Base-by-base conservation (phyloP, 2,329 filamentous ascomycete species). In the Aspergillus arachidicola region DNA sequence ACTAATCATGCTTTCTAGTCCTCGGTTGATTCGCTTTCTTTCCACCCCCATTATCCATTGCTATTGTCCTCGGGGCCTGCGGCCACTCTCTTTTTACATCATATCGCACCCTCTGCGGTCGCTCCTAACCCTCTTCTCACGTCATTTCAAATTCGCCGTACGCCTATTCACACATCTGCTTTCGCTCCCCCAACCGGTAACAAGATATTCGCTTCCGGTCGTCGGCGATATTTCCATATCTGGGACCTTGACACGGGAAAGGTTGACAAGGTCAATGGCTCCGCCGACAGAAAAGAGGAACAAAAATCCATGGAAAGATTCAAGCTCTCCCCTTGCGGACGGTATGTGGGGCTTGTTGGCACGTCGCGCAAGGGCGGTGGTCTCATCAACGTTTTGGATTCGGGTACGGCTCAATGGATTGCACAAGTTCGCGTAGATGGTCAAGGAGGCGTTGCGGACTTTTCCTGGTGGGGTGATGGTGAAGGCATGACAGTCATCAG, bases 301-400 rank as follows among this genome's bases (percentile, higher is more conserved):
- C 94, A 97, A 77, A 91, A 89, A 71, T 91, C 87, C 46, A 97
- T 97, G 93, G 95, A 98, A 78, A 85, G 85, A 34, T 96, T 99
- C 84, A 91, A 91, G 71, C 81, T 96, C 30, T 96, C 92, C 53
- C 94, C 95, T 0, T 92, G 92, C 73, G 94, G 94, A 1, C 86
- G 88, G 54, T 94, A 94, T 78, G 90, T 99, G 83, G 95, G 90
- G 12, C 80, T 99, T 5, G 85, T 92, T 19, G 93, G 92, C 19
- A 90, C 91, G 1, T 87, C 89, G 3, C 89, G 87, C 72, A 97
- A 96, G 78, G 93, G 93, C 32, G 93, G 94, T 61, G 95, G 95
- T 70, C 85, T 92, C 59, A 86, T 99, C 79, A 97, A 97, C 76
- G 83, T 99, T 28, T 81, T 99, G 30, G 90, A 90, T 79, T 89